Evolutionary conservation across 495 filamentous ascomycete species (phyloP).

Genomic region (Aspergillus bertholletiae): DNA sequence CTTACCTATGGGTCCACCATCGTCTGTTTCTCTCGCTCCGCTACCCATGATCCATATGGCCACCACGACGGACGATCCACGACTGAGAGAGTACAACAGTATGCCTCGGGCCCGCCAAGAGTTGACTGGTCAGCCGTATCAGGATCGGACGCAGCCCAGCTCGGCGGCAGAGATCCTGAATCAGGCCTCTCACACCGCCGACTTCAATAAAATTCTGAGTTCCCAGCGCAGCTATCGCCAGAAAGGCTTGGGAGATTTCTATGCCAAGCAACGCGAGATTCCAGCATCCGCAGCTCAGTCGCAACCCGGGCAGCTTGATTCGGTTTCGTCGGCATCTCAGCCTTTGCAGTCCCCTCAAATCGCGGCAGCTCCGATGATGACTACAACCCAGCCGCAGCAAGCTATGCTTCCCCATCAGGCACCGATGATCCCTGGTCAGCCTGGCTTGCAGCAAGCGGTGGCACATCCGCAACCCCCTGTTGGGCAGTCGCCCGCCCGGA

Average conservation of each 20-base stretch:
- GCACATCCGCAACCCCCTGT: conserved; percentile 37
- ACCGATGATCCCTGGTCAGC: conserved; percentile 40
- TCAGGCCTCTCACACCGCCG: conserved; percentile 82
- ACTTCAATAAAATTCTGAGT: conserved; percentile 81
- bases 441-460: conserved; percentile 28
- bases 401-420: conserved; percentile 36
- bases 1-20: conserved; percentile 62
- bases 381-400: conserved; percentile 32
- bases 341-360: conserved; percentile 42
- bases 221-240: conserved; percentile 69
- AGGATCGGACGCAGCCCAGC: conserved; percentile 78
- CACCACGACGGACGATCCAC: conserved; percentile 71
- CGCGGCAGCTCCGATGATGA: conserved; percentile 34
- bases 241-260: conserved; percentile 73
- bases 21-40: conserved; percentile 61
- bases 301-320: conserved; percentile 48
- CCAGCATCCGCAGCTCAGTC: conserved; percentile 51
- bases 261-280: conserved; percentile 72
- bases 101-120: conserved; percentile 88
- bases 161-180: conserved; percentile 80
- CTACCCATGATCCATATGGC: conserved; percentile 83
- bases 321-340: conserved; percentile 46
- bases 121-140: conserved; percentile 81
- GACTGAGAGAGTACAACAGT: conserved; percentile 75
- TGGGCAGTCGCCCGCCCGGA: conserved; percentile 42